These are phyloP conservation scores for Eutypa lata DNA, from an alignment of 2,329 filamentous ascomycete genomes.

Conservation along the genomic window DNA sequence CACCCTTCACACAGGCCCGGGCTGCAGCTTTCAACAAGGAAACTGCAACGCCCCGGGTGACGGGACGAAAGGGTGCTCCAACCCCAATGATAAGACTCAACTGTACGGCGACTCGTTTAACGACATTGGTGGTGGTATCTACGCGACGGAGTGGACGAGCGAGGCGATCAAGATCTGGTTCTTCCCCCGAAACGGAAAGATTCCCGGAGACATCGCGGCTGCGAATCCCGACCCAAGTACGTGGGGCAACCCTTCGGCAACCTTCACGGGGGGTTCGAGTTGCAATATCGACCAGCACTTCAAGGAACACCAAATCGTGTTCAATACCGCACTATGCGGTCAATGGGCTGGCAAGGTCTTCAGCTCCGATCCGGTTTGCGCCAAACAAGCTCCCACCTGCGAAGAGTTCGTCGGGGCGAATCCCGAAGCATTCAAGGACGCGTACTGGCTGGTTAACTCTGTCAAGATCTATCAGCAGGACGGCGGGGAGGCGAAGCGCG, in stretches of 20 bases:
- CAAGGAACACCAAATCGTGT: slow-evolving; percentile 68
- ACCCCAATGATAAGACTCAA: slow-evolving; percentile 46
- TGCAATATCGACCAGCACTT: slow-evolving; percentile 75
- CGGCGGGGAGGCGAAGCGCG: too few relatives aligned
- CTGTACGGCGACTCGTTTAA: slow-evolving; percentile 73
- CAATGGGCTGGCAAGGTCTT: slow-evolving; percentile 79
- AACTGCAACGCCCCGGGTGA: slow-evolving; percentile 55
- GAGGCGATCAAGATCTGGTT: slow-evolving; percentile 74
- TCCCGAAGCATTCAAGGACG: slow-evolving; percentile 65
- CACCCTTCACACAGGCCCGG: slow-evolving; percentile 64
- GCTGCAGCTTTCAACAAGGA: slow-evolving; percentile 50
- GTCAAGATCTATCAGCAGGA: slow-evolving; percentile 56
- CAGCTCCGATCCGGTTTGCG: slow-evolving; percentile 54
- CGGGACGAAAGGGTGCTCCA: slow-evolving; percentile 58
- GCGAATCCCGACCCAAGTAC: slow-evolving; percentile 59
- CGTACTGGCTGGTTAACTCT: slow-evolving; percentile 75
- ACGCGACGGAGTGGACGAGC: slow-evolving; percentile 74
- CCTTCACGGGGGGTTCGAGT: slow-evolving; percentile 59
- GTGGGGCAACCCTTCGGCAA: slow-evolving; percentile 69
- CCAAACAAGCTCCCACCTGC: slow-evolving; percentile 61
- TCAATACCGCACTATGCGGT: slow-evolving; percentile 84
- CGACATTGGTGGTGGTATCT: slow-evolving; percentile 63
- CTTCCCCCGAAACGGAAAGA: slow-evolving; percentile 61
- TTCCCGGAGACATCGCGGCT: slow-evolving; percentile 61
- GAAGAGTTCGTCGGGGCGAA: slow-evolving; percentile 69